Evolutionary conservation across 1,139 yeast species (phyloP), one percentile per base, ranked within the genome.

Genomic region (Hansenula sp.): DNA sequence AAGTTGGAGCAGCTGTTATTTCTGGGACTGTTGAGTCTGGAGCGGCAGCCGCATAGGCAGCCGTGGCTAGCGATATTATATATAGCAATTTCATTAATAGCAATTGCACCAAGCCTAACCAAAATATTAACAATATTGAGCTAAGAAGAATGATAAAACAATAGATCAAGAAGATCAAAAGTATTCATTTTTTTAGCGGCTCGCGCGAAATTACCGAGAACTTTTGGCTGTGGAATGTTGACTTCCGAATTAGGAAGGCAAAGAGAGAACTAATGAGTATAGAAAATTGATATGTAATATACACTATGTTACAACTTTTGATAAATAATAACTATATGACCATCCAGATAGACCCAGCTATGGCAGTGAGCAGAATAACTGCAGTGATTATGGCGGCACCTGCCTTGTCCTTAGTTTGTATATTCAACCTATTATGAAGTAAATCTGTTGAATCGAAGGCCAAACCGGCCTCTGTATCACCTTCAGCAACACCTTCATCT

Each of bases 371-470:
- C 38, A 84, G 74, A 21, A 84, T 68, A 16, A 84, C 56, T 2
- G 83, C 87, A 4, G 96, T 87, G 45, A 85, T 71, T 35, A 86
- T 72, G 33, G 86, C 84, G 3, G 94, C 93, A 32, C 95, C 95
- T 1, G 87, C 91, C 46, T 63, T 74, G 61, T 85, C 95, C 45
- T 79, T 81, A 3, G 70, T 58, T 36, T 70, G 68, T 41, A 84
- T 67, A 7, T 58, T 58, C 53, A 84, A 58, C 3, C 63, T 57
- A 41, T 66, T 58, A 27, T 69, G 70, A 4, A 68, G 60, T 41
- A 66, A 64, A 16, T 55, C 49, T 13, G 51, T 48, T 3, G 57
- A 35, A n/a, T 50, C 33, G 45, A 59, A 57, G 31, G 51, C 51
- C 3, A 50, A 36, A 41, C 71, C 69, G 3, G 72, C 70, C 17